phyloP scores from a whole-genome alignment of 2,329 filamentous ascomycete genomes.

The Trichophyton equinum region DNA sequence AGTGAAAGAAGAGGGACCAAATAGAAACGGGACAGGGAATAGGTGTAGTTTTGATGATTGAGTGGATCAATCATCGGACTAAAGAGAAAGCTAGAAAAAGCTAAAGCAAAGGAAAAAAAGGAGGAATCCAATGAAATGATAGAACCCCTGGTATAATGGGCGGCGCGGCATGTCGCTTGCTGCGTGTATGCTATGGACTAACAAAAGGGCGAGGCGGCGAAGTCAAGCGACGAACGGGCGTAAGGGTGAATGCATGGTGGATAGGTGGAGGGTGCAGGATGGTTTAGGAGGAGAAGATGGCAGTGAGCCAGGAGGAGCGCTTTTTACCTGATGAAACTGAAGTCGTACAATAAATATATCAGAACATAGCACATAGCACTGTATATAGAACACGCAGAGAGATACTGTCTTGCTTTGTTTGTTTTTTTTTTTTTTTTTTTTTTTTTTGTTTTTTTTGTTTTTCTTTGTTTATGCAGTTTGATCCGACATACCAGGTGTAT shows the following conservation, averaged over 20 bases:
- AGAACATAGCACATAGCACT: conserved; percentile 1
- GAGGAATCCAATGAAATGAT: neutral
- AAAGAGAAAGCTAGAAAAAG: neutral
- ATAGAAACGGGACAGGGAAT: neutral
- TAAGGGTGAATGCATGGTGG: too few species aligned
- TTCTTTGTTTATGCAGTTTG: neutral
- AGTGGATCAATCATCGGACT: neutral
- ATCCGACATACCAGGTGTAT: conserved; percentile 14
- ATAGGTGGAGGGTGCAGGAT: neutral
- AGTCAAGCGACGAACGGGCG: too few species aligned
- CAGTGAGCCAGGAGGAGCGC: conserved; percentile 15
- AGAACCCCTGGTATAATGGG: neutral
- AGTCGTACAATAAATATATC: neutral
- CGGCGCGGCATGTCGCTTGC: neutral
- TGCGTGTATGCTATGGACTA: neutral
- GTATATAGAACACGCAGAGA: neutral
- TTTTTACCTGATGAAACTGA: conserved; percentile 13
- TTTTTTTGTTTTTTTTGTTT: too few species aligned
- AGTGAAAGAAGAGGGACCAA: neutral
- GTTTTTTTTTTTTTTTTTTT: too few species aligned
- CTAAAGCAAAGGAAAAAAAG: neutral
- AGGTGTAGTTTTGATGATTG: neutral
- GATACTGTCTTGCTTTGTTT: neutral
- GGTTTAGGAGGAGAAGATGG: conserved; percentile 8
- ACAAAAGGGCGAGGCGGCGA: too few species aligned